A percentile compares a stretch with the other conserved stretches of the same genome.
Conservation (phyloP, 1,139 yeast species). For the Yamadazyma pseudoaaseri region DNA sequence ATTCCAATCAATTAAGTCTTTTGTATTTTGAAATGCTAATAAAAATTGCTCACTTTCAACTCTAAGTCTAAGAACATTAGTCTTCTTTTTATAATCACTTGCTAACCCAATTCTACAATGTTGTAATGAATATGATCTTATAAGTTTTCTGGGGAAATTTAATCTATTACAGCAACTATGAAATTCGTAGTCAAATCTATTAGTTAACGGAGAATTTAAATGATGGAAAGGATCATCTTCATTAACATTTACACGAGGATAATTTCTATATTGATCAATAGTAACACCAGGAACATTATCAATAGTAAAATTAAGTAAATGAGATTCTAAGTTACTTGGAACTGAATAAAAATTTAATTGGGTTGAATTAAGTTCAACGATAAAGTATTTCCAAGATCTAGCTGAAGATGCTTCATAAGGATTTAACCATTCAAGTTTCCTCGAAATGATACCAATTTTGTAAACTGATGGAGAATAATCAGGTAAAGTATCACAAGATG, state of each 20-base stretch:
- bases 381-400: constrained; percentile 61
- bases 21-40: constrained; percentile 52
- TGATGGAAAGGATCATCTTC: constrained; percentile 5
- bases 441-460: constrained; percentile 48
- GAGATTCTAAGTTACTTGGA: constrained; percentile 34
- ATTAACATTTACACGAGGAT: constrained; percentile 3
- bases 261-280: constrained; percentile 6
- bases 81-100: constrained; percentile 61
- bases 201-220: constrained; percentile 30
- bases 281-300: constrained; percentile 2
- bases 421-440: constrained; percentile 65
- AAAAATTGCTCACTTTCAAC: constrained; percentile 69
- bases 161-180: constrained; percentile 30
- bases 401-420: constrained; percentile 63
- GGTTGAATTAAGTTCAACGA: constrained; percentile 72
- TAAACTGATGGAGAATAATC: constrained; percentile 57
- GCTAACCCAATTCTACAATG: constrained; percentile 71
- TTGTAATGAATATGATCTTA: constrained; percentile 65
- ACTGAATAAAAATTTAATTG: constrained; percentile 62
- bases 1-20: constrained; percentile 67
- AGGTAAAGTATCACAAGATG: constrained; percentile 37
- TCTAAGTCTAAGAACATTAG: constrained; percentile 58
- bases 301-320: constrained; percentile 21
- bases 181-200: constrained; percentile 38
- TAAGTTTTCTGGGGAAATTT: constrained; percentile 26